Base-by-base conservation (phyloP, 1,284 basidiomycete genomes). In the Blastosporella zonata region DNA sequence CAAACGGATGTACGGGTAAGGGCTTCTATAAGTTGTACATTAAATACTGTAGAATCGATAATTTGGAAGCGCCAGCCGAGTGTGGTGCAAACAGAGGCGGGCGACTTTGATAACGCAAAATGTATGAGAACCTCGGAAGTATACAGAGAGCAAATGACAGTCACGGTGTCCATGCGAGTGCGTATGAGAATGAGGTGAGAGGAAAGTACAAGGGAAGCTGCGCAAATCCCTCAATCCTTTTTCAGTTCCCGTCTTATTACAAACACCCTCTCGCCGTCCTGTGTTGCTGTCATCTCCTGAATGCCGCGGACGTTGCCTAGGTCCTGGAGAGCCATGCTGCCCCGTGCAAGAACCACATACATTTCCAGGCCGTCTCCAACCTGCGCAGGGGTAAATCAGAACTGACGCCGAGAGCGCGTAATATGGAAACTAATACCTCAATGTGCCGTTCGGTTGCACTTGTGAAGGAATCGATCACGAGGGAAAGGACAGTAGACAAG, bases 391-490 rank as follows among this genome's bases (percentile, higher is more conserved):
- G 28, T 28, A n/a, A 34, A 44, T 50, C 37, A 52, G 43, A 23
- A 52, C 37, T 48, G 38, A 21, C 50, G n/a, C 12, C 7, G 39
- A 6, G 20, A 48, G 37, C 41, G 41, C 47, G 43, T 47, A 45
- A 57, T 49, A 33, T 31, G 57, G 31, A 44, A 51, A 36, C 52
- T 72, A n/a, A 55, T 56, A 89, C 87, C 81, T 97, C 93, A 65
- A 97, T 97, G 68, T 97, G 94, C 57, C 94, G 83, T 72, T 97
- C 94, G 10, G 94, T 96, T 27, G 94, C 94, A 56, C 90, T 84
- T 27, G 91, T 93, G 66, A 93, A 93, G 17, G 92, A 91, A 72
- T 97, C 94, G 53, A 92, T 89, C 57, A 97, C 92, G 64, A 97
- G 82, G 23, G 80, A 74, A 45, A 96, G 73, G 2, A 97, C 93